Conservation (phyloP, 345 rosid genomes). For the Acer campestre region DNA sequence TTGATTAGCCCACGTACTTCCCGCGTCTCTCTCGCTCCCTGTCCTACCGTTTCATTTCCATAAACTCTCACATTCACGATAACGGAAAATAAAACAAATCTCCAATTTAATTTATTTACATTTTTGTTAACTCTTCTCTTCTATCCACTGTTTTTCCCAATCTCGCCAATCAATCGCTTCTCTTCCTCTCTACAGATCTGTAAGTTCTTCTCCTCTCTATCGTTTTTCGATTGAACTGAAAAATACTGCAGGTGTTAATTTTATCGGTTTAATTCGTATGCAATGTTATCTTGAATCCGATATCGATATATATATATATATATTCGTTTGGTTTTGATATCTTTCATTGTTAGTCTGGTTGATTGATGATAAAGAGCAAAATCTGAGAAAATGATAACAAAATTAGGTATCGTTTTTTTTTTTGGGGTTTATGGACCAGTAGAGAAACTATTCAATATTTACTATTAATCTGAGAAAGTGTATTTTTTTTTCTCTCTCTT, state of each 20-base stretch:
- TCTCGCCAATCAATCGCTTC: constrained; percentile 1
- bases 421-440: neutral
- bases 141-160: neutral
- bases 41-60: constrained; percentile 23
- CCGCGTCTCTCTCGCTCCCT: constrained; percentile 52
- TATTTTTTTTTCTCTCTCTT: neutral
- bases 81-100: neutral
- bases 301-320: neutral
- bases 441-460: neutral
- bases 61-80: neutral
- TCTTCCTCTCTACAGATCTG: constrained; percentile 38
- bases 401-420: neutral
- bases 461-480: neutral
- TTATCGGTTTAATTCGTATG: neutral
- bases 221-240: neutral
- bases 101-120: neutral
- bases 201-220: constrained; percentile 25
- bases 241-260: neutral
- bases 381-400: neutral
- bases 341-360: neutral
- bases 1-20: constrained; percentile 41
- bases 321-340: neutral
- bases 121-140: neutral
- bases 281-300: neutral
- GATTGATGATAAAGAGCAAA: neutral